phyloP scores from a whole-genome alignment of 2,329 filamentous ascomycete species.

The Exophiala oligosperma region DNA sequence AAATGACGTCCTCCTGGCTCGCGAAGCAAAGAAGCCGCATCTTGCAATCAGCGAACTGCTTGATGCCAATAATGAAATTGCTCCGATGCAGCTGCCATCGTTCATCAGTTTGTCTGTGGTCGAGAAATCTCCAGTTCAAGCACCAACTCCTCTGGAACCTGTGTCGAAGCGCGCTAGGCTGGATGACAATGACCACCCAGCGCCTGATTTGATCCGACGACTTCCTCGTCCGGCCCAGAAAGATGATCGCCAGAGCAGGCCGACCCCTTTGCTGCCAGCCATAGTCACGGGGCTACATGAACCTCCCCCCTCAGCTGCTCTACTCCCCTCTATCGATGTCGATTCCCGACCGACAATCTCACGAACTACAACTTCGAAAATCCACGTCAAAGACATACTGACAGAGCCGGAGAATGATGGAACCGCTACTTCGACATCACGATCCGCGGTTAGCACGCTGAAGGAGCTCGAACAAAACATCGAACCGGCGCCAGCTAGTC shows the following conservation, averaged over 20 bases:
- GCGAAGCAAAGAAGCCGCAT: constrained; percentile 30
- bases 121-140: constrained; percentile 37
- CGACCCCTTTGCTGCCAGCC: constrained; percentile 42
- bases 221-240: constrained; percentile 50
- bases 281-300: constrained; percentile 63
- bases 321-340: constrained; percentile 62
- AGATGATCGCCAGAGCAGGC: constrained; percentile 45
- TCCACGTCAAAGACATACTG: constrained; percentile 30
- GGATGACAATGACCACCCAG: constrained; percentile 43
- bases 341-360: constrained; percentile 32
- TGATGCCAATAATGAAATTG: constrained; percentile 42
- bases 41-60: constrained; percentile 36
- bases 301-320: constrained; percentile 60
- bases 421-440: not conserved
- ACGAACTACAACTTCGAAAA: constrained; percentile 27
- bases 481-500: not conserved
- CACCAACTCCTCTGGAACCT: constrained; percentile 22
- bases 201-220: constrained; percentile 43
- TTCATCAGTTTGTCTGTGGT: constrained; percentile 50
- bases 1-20: constrained; percentile 26
- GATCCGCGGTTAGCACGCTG: not conserved
- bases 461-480: constrained; percentile 4
- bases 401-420: constrained; percentile 10
- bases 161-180: constrained; percentile 45
- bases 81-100: constrained; percentile 38